phyloP scores from a whole-genome alignment of 331 rosid species.

The Malus hybrid region DNA sequence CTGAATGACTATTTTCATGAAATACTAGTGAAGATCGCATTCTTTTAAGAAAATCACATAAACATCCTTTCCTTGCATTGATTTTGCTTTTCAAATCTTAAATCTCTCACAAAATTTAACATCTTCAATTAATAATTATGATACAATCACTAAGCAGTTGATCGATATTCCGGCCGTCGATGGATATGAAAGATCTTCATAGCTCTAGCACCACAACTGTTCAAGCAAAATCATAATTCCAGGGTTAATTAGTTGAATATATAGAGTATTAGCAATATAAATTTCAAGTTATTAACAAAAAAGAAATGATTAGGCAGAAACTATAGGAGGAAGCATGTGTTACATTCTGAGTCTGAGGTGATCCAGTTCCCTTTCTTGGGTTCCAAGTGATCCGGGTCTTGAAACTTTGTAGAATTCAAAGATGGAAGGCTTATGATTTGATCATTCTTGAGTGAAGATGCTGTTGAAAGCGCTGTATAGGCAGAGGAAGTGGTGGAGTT shows the following conservation, averaged over 20 bases:
- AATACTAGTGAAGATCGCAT: neutral
- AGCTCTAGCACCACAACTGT: constrained; percentile 97
- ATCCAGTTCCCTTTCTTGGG: constrained; percentile 77
- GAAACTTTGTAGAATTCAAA: constrained; percentile 24
- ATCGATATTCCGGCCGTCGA: constrained; percentile 11
- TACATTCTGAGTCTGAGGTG: constrained; percentile 94
- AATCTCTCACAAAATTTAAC: constrained; percentile 19
- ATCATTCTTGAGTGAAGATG: constrained; percentile 42
- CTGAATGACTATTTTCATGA: too few relatives aligned
- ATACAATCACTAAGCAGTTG: constrained; percentile 18
- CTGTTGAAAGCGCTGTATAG: constrained; percentile 42
- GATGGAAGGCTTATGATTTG: constrained; percentile 24
- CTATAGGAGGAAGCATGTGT: neutral
- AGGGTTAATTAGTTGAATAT: constrained; percentile 12
- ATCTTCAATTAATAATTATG: constrained; percentile 8
- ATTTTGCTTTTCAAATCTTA: constrained; percentile 23
- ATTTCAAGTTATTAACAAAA: neutral
- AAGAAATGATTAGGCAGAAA: neutral
- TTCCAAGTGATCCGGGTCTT: constrained; percentile 18
- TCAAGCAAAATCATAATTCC: constrained; percentile 1
- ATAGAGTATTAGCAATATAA: neutral
- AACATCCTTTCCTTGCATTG: constrained; percentile 2
- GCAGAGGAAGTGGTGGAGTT: constrained; percentile 65
- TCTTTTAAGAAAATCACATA: neutral
- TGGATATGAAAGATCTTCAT: constrained; percentile 22